These are phyloP conservation scores for Trichoderma polysporum DNA, from an alignment of 2,329 filamentous ascomycete genomes.

Conservation along the genomic window DNA sequence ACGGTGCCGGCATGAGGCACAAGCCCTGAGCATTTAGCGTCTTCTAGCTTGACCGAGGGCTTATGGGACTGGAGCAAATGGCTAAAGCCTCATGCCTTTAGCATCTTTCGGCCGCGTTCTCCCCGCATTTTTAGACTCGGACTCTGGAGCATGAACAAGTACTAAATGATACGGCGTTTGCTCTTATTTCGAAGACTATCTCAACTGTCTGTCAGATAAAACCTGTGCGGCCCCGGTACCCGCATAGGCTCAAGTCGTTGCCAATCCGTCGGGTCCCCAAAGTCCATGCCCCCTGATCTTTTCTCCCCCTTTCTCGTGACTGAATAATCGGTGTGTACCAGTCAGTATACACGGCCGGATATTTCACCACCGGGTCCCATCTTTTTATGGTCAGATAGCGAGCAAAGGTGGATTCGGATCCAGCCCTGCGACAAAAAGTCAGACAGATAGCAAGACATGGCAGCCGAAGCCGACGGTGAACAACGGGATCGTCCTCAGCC, in stretches of 20 bases:
- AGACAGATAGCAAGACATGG: slow-evolving; percentile 4
- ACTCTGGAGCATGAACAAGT: not conserved
- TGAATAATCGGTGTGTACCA: not conserved
- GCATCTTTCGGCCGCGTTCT: not conserved
- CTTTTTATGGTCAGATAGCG: not conserved
- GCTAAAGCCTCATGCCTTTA: slow-evolving; percentile 3
- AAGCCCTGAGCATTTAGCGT: not conserved
- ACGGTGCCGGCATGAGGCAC: slow-evolving; percentile 5
- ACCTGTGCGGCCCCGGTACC: not conserved
- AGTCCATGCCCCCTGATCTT: not conserved
- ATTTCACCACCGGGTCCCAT: slow-evolving; percentile 8
- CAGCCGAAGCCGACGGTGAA: slow-evolving; percentile 18
- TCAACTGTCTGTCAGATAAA: not conserved
- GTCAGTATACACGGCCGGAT: not conserved
- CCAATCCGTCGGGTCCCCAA: slow-evolving; percentile 18
- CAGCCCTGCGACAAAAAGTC: not conserved
- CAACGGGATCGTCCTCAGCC: slow-evolving; percentile 5
- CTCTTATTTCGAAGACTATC: not conserved
- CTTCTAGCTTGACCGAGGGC: not conserved
- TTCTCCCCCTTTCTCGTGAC: not conserved
- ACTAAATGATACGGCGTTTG: not conserved
- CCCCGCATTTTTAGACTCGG: slow-evolving; percentile 2
- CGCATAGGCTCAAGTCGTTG: not conserved
- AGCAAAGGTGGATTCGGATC: not conserved
- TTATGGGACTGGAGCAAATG: not conserved